Evolutionary conservation across 2,329 filamentous ascomycete species (phyloP).

Genomic region (Colletotrichum aenigma): DNA sequence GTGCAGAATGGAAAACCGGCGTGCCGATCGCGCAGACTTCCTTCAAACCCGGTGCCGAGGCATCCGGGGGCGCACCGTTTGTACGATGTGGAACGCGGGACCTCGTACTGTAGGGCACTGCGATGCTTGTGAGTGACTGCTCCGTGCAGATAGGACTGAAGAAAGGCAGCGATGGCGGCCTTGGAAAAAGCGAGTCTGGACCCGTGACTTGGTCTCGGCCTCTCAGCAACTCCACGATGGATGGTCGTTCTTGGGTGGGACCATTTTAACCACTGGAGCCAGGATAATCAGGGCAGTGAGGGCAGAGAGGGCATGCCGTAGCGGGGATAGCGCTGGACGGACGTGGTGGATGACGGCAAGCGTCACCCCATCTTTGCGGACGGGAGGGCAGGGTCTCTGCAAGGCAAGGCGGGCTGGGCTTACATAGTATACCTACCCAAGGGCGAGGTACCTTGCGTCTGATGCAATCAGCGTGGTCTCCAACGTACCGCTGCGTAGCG

Average conservation of each 20-base stretch:
- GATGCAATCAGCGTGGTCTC: neutral
- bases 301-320: neutral
- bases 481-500: neutral
- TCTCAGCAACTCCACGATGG: neutral
- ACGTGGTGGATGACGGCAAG: conserved; percentile 8
- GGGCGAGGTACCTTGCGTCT: neutral
- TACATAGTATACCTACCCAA: neutral
- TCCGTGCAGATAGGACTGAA: neutral
- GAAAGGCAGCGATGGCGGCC: neutral
- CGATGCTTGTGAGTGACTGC: neutral
- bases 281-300: neutral
- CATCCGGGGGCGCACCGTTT: neutral
- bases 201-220: conserved; percentile 3
- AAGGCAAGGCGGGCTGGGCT: neutral
- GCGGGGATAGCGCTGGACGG: neutral
- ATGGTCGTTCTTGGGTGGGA: neutral
- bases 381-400: neutral
- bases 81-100: too few relatives aligned
- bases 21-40: neutral
- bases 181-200: neutral
- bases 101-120: neutral
- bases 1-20: neutral
- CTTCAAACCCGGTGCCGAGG: conserved; percentile 5
- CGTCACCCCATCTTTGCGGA: conserved; percentile 1
- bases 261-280: conserved; percentile 7